Evolutionary conservation across 192 early-diverging fungal species (phyloP).

Genomic region (Obelidium mucronatum): DNA sequence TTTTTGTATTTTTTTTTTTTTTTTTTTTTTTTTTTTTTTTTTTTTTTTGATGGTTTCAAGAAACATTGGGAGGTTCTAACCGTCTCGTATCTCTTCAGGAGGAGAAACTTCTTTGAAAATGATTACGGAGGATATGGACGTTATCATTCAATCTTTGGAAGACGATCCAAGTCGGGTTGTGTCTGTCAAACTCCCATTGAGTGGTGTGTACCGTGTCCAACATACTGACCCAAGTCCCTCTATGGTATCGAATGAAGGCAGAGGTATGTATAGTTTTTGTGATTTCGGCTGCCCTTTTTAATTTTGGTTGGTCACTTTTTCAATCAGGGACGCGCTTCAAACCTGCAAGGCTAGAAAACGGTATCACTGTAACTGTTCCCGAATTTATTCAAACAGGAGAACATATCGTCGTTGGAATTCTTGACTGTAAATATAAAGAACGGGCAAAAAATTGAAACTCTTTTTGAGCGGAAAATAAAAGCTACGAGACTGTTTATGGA

Average conservation of each 20-base stretch:
- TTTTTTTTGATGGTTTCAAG: too few relatives aligned
- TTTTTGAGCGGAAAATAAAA: too few relatives aligned
- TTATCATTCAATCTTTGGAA: conserved; percentile 5
- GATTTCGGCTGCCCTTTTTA: background rate
- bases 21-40: conserved; percentile 11
- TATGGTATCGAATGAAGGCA: conserved; percentile 28
- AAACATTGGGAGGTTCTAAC: too few relatives aligned
- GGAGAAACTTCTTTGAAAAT: conserved; percentile 18
- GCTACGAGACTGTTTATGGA: too few relatives aligned
- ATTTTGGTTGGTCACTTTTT: background rate
- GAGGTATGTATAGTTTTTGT: conserved; percentile 12
- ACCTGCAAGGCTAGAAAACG: conserved; percentile 33
- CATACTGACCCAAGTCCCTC: conserved; percentile 8
- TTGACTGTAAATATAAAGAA: conserved; percentile 20
- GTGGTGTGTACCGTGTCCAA: conserved; percentile 13
- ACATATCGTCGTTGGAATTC: conserved; percentile 10
- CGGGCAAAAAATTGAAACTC: conserved; percentile 13
- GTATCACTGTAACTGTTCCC: conserved; percentile 27
- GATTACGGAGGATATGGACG: conserved; percentile 21
- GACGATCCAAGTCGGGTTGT: background rate
- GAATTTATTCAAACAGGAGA: conserved; percentile 34
- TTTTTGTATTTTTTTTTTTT: too few relatives aligned
- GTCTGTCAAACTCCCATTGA: conserved; percentile 13
- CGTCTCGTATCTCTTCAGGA: background rate
- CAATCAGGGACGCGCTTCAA: conserved; percentile 32